Base-by-base conservation (phyloP, 2,329 filamentous ascomycete species). In the Neoscytalidium dimidiatum region DNA sequence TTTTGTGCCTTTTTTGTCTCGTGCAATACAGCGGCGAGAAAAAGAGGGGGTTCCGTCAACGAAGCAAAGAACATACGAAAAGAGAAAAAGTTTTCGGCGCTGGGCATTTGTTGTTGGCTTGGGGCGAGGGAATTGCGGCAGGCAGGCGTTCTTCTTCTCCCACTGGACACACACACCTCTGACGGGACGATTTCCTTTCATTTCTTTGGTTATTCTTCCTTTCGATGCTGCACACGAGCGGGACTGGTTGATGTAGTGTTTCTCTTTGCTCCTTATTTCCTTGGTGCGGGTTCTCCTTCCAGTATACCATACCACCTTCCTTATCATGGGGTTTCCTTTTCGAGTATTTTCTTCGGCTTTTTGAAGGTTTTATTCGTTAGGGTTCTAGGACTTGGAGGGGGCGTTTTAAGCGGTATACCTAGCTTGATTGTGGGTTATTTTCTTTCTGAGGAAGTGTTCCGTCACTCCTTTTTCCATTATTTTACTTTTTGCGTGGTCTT, bases 291-390 rank as follows among this genome's bases (percentile, higher is more conserved):
- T n/a, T n/a, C n/a, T n/a, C 52, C 8, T 17, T 44, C 13, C 17
- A 46, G 26, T 46, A 60, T 60, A 60, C 38, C 56, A 60, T 60
- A 60, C 38, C 38, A 60, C 56, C 56, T 46, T 60, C 41, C 46
- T 52, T 58, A 41, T 38, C 33, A n/a, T n/a, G n/a, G n/a, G n/a
- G n/a, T 33, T 51, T 52, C 26, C 13, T 19, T 28, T 13, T 13
- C 9, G 52, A 28, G n/a, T n/a, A 21, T 46, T 33, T 23, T 11
- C 14, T 11, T 48, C 11, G 19, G 19, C 19, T 46, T 46, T 44
- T 65, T 29, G 2, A 43, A 3, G 38, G 26, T 28, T 64, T 44
- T 38, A 8, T 38, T 44, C 31, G 48, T 31, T 26, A 35, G 28
- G 56, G 44, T 19, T 19, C 1, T 29, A 35, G 21, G 33, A 33